Evolutionary conservation across 345 rosid species (phyloP), one percentile per base, ranked within the genome.

Genomic region (Zanthoxylum bungeanum): DNA sequence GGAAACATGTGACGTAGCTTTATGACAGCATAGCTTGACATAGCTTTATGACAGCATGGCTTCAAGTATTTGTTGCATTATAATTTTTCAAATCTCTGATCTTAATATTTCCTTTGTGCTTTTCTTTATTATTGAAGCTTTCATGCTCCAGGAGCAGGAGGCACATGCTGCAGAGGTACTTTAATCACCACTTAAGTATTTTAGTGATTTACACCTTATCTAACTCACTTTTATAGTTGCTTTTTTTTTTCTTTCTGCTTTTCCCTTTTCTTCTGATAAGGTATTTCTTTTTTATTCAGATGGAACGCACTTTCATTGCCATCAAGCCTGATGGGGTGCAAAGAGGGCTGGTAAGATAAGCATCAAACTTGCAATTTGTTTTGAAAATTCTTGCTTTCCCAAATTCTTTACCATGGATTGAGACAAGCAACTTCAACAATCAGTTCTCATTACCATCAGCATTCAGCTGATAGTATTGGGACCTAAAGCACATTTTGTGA

Each of bases 281-380:
- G 5, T 2, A 0, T 21, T n/a, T 56, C 14, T 47, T 30, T 57
- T 78, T 11, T 27, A 4, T 65, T 60, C 85, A 95, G 99, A 59
- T 87, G 84, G 99, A 95, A 75, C 93, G 93, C 37, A 89, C 98
- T 60, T 92, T 95, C 87, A 95, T 95, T 27, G 99, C 99, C 60
- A 95, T 95, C 87, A 95, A 95, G 86, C 99, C 98, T 28, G 98
- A 92, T 76, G 99, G 99, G 62, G 96, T 95, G 58, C 99, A 95
- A 79, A 75, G 99, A 83, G 97, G 98, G 31, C 89, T 92, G 91
- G 99, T 95, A 87, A 79, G 81, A 57, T 53, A n/a, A 67, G 51
- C 67, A 66, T 69, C 42, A 62, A 14, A 34, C 27, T 34, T 60
- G 12, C 21, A 60, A 28, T 44, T 28, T 9, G 58, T 11, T 10